A percentile compares a stretch with the other conserved stretches of the same genome.
phyloP scores from a whole-genome alignment of 768 basidiomycete species.

The Calocybe cyanea region DNA sequence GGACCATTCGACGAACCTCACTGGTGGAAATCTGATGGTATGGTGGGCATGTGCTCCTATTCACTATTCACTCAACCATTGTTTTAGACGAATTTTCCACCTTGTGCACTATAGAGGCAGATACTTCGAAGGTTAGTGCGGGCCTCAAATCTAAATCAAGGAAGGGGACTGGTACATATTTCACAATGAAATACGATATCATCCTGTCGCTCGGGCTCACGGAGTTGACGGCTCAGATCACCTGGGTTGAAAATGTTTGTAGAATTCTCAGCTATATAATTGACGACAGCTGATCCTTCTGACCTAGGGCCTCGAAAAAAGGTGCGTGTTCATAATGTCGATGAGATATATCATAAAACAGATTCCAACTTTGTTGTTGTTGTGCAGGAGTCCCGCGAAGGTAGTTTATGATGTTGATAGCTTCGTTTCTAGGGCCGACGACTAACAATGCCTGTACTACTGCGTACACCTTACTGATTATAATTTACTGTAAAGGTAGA shows the following conservation, averaged over 20 bases:
- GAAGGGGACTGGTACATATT: constrained; percentile 10
- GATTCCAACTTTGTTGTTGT: background rate
- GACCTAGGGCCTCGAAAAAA: constrained; percentile 6
- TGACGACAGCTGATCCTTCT: background rate
- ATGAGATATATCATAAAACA: background rate
- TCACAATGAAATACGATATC: constrained; percentile 15
- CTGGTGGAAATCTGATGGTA: constrained; percentile 20
- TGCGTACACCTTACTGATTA: too few species aligned
- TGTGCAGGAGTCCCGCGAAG: background rate
- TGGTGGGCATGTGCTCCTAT: background rate
- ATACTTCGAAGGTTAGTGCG: constrained; percentile 6
- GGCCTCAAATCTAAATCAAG: background rate
- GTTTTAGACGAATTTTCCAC: constrained; percentile 10
- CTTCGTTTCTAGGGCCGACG: too few species aligned
- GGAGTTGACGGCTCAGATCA: constrained; percentile 19
- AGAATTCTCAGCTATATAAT: background rate
- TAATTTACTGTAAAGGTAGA: too few species aligned
- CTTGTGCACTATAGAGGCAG: constrained; percentile 14
- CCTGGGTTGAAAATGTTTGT: constrained; percentile 18
- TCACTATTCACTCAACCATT: background rate
- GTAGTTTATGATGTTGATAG: background rate
- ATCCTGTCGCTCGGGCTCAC: constrained; percentile 19
- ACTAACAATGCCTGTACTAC: too few species aligned
- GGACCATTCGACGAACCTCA: constrained; percentile 16
- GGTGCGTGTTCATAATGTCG: background rate